phyloP scores from a whole-genome alignment of 2,329 filamentous ascomycete genomes.

The Ambrosiella cleistominuta region DNA sequence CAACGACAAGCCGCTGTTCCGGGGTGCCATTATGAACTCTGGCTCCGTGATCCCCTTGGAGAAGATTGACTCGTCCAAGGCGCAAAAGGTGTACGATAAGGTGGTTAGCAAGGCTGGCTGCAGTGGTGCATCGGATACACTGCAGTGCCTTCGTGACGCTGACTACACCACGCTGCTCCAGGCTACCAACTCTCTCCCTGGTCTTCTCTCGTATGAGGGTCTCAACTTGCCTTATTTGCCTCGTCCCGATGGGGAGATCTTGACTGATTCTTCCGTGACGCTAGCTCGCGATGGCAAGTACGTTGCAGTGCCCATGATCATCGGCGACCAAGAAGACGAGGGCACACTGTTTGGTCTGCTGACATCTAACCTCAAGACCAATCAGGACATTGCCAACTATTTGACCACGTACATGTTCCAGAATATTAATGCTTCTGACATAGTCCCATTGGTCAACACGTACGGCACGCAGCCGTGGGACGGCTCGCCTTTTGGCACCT shows the following conservation, averaged over 20 bases:
- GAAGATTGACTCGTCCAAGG: slow-evolving; percentile 36
- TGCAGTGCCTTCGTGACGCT: slow-evolving; percentile 37
- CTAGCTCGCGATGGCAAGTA: slow-evolving; percentile 31
- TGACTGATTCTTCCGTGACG: slow-evolving; percentile 36
- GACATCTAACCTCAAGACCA: slow-evolving; percentile 39
- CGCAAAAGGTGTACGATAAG: slow-evolving; percentile 35
- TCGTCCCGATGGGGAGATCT: slow-evolving; percentile 37
- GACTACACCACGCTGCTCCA: slow-evolving; percentile 34
- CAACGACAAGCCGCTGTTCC: slow-evolving; percentile 45
- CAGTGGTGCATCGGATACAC: slow-evolving; percentile 26
- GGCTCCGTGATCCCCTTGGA: slow-evolving; percentile 33
- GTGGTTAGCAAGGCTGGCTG: slow-evolving; percentile 37
- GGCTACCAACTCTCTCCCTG: slow-evolving; percentile 40
- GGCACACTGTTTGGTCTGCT: slow-evolving; percentile 45
- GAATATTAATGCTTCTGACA: slow-evolving; percentile 20
- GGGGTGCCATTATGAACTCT: slow-evolving; percentile 47
- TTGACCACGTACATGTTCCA: slow-evolving; percentile 33
- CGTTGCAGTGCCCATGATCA: slow-evolving; percentile 41
- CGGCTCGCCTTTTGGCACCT: slow-evolving; percentile 44
- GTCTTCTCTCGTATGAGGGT: slow-evolving; percentile 35
- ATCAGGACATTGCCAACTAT: slow-evolving; percentile 33
- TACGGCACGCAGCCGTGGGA: slow-evolving; percentile 35
- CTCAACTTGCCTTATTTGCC: slow-evolving; percentile 45
- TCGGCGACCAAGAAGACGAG: slow-evolving; percentile 49
- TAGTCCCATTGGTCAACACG: slow-evolving; percentile 32